Percentiles rank a stretch among this genome's conserved stretches.
Evolutionary conservation across 495 filamentous ascomycete genomes (phyloP).

Genomic region (Cercophora newfieldiana): DNA sequence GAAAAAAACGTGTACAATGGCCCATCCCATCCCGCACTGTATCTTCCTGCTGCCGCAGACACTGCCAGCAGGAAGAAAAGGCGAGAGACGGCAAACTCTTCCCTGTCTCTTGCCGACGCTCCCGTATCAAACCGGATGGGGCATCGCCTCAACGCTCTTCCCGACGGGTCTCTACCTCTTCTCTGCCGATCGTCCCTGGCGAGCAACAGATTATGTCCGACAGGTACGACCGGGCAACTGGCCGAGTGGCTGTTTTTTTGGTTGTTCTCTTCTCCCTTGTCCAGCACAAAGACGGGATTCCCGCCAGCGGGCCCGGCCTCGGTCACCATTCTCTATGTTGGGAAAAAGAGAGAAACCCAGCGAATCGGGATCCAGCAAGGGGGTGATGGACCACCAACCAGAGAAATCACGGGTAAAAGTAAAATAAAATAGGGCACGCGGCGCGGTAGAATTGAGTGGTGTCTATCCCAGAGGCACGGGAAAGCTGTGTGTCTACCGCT

Average conservation of each 20-base stretch:
- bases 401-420: slow-evolving; percentile 16
- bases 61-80: neutral
- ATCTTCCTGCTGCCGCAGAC: too few species aligned
- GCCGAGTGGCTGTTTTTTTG: slow-evolving; percentile 15
- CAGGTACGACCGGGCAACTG: slow-evolving; percentile 19
- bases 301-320: neutral
- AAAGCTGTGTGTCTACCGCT: neutral
- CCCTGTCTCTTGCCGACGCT: neutral
- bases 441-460: slow-evolving; percentile 7
- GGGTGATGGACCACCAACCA: neutral
- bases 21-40: neutral
- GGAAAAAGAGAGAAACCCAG: neutral
- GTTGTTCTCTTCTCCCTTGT: neutral
- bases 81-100: neutral
- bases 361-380: slow-evolving; percentile 12
- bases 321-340: neutral
- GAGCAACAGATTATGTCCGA: slow-evolving; percentile 3
- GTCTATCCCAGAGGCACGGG: slow-evolving; percentile 2
- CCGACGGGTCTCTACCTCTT: slow-evolving; percentile 13
- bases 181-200: slow-evolving; percentile 5
- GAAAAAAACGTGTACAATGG: neutral
- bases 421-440: too few species aligned
- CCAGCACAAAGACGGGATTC: neutral
- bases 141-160: neutral
- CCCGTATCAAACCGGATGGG: neutral